These are phyloP conservation scores for Fusarium protoensiforme DNA, from an alignment of 2,329 filamentous ascomycete species.

Conservation along the genomic window DNA sequence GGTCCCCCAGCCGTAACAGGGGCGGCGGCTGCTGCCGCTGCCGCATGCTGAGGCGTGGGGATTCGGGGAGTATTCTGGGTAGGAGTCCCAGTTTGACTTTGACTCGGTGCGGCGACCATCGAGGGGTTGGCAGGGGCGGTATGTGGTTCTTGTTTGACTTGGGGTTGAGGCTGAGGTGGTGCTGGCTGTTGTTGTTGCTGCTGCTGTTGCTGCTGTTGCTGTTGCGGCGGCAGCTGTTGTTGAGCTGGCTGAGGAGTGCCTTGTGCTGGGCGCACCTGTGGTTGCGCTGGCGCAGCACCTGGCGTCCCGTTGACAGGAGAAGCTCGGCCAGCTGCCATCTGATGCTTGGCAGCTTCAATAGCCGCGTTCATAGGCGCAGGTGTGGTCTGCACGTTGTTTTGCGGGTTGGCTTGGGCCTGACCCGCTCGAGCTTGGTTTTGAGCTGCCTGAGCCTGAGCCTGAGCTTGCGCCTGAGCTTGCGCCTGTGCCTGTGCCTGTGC, in stretches of 20 bases:
- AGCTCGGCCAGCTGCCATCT: conserved; percentile 44
- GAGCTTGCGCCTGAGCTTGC: conserved; percentile 29
- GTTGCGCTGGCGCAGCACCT: conserved; percentile 38
- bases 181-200: conserved; percentile 19
- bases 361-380: conserved; percentile 57
- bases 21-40: conserved; percentile 52
- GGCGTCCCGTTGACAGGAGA: conserved; percentile 45
- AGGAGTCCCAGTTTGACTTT: conserved; percentile 57
- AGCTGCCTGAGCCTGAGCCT: conserved; percentile 25
- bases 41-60: conserved; percentile 63
- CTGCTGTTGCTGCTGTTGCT: background rate
- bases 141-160: conserved; percentile 49
- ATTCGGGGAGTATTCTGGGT: conserved; percentile 62
- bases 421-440: conserved; percentile 32
- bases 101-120: conserved; percentile 52
- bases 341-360: conserved; percentile 59
- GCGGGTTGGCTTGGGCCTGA: conserved; percentile 42
- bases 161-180: conserved; percentile 41
- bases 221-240: background rate
- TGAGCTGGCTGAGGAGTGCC: conserved; percentile 40
- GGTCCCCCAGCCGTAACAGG: conserved; percentile 51
- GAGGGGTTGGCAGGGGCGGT: conserved; percentile 62
- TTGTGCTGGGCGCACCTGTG: conserved; percentile 43
- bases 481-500: conserved; percentile 25
- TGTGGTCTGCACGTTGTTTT: conserved; percentile 45